These are phyloP conservation scores for Lineolata rhizophorae DNA, from an alignment of 495 filamentous ascomycete species.

Conservation along the genomic window DNA sequence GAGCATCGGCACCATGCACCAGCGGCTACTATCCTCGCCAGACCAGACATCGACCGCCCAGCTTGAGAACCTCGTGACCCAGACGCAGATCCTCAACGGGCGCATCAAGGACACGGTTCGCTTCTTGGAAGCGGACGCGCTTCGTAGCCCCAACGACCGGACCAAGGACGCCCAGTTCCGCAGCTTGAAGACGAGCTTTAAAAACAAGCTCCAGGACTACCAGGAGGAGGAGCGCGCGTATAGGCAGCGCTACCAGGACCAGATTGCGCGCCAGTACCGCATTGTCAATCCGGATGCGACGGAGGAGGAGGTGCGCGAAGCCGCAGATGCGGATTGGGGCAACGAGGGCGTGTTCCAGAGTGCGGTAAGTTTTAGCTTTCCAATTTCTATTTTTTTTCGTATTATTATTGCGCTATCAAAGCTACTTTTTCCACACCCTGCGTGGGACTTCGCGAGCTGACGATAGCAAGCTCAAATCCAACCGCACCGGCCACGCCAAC, in stretches of 20 bases:
- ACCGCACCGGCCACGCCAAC: conserved; percentile 38
- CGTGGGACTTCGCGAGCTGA: conserved; percentile 2
- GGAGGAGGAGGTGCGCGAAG: conserved; percentile 38
- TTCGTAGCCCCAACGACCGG: conserved; percentile 28
- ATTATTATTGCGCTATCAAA: conserved; percentile 2
- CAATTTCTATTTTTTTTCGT: background rate
- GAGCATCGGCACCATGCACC: conserved; percentile 35
- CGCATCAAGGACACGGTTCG: conserved; percentile 47
- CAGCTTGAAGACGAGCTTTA: conserved; percentile 40
- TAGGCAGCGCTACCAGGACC: conserved; percentile 39
- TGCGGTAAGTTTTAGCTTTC: conserved; percentile 28
- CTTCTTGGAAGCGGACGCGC: conserved; percentile 36
- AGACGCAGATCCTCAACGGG: conserved; percentile 42
- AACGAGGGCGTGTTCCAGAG: conserved; percentile 58
- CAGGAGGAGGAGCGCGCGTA: conserved; percentile 43
- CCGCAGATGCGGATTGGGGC: conserved; percentile 43
- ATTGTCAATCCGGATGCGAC: conserved; percentile 56
- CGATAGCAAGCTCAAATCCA: conserved; percentile 36
- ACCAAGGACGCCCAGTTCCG: conserved; percentile 41
- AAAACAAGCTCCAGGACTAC: conserved; percentile 37
- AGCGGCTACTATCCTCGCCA: conserved; percentile 31
- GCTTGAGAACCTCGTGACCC: conserved; percentile 36
- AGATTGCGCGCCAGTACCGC: conserved; percentile 49
- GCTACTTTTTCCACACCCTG: background rate
- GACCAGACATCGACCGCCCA: conserved; percentile 25